These are phyloP conservation scores for Pugionium dolabratum DNA, from an alignment of 345 rosid genomes.

Conservation along the genomic window DNA sequence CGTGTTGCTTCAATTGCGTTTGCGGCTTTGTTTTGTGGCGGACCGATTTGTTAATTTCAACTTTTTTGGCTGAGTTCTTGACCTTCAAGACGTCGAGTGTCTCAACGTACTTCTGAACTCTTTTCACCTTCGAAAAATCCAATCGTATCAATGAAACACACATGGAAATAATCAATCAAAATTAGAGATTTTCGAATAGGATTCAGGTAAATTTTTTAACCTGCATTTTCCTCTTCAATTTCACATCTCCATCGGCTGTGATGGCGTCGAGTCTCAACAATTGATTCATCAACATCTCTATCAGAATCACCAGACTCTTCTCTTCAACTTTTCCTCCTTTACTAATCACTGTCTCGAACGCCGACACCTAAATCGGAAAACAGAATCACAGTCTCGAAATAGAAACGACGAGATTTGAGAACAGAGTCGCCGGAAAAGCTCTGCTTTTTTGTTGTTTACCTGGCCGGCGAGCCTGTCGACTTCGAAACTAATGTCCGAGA, in stretches of 20 bases:
- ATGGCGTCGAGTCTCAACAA: slow-evolving; percentile 87
- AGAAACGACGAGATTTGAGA: background rate
- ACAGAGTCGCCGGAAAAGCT: slow-evolving; percentile 8
- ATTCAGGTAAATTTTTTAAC: background rate
- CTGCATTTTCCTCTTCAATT: slow-evolving; percentile 96
- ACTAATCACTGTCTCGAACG: slow-evolving; percentile 61
- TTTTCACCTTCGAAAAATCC: slow-evolving; percentile 57
- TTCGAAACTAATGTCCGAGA: slow-evolving; percentile 84
- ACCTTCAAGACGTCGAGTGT: slow-evolving; percentile 78
- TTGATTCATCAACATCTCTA: slow-evolving; percentile 89
- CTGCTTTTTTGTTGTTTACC: slow-evolving; percentile 44
- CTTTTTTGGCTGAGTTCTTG: slow-evolving; percentile 56
- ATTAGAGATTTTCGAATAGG: background rate
- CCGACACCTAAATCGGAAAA: slow-evolving; percentile 61
- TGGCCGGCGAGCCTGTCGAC: slow-evolving; percentile 84
- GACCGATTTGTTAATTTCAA: slow-evolving; percentile 46
- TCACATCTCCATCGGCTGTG: slow-evolving; percentile 82
- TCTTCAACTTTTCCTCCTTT: slow-evolving; percentile 88
- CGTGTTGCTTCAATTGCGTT: slow-evolving; percentile 29
- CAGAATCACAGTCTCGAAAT: background rate
- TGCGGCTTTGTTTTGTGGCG: slow-evolving; percentile 41
- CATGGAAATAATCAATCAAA: background rate
- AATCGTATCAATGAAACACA: background rate
- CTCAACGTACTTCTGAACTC: slow-evolving; percentile 93
- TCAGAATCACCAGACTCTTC: slow-evolving; percentile 61